A percentile compares a stretch with the other conserved stretches of the same genome.
phyloP scores from a whole-genome alignment of 1,284 basidiomycete species.

The Somion occarium region DNA sequence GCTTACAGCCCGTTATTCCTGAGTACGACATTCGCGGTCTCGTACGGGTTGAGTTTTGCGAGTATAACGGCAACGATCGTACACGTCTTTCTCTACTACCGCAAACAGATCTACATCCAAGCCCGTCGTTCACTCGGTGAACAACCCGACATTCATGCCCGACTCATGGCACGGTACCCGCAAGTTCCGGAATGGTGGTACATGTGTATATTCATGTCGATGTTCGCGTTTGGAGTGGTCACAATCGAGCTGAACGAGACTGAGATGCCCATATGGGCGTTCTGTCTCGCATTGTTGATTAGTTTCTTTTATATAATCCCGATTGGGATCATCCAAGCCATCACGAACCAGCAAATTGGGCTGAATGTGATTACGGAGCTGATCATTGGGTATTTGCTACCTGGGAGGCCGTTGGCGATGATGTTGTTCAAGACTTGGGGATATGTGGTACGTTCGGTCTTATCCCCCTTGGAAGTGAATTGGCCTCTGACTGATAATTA shows the following conservation, averaged over 20 bases:
- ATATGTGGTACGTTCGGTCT: conserved; percentile 29
- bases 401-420: conserved; percentile 52
- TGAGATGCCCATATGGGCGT: conserved; percentile 59
- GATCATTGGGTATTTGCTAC: conserved; percentile 43
- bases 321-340: conserved; percentile 63
- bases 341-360: conserved; percentile 59
- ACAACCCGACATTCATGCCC: conserved; percentile 84
- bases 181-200: conserved; percentile 77
- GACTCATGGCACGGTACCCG: conserved; percentile 74
- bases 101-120: conserved; percentile 69
- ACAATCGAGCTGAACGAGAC: conserved; percentile 68
- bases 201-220: conserved; percentile 40
- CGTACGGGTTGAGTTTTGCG: conserved; percentile 5
- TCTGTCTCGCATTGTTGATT: conserved; percentile 31
- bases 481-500: too few relatives aligned
- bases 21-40: conserved; percentile 2
- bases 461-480: too few relatives aligned
- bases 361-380: conserved; percentile 50
- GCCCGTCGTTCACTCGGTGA: conserved; percentile 59
- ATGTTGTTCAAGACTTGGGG: conserved; percentile 57
- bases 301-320: conserved; percentile 57
- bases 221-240: conserved; percentile 60
- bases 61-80: conserved; percentile 41
- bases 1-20: conserved; percentile 78
- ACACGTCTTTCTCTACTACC: conserved; percentile 77